phyloP scores from a whole-genome alignment of 768 basidiomycete genomes.

The Hypsizygus marmoreus region DNA sequence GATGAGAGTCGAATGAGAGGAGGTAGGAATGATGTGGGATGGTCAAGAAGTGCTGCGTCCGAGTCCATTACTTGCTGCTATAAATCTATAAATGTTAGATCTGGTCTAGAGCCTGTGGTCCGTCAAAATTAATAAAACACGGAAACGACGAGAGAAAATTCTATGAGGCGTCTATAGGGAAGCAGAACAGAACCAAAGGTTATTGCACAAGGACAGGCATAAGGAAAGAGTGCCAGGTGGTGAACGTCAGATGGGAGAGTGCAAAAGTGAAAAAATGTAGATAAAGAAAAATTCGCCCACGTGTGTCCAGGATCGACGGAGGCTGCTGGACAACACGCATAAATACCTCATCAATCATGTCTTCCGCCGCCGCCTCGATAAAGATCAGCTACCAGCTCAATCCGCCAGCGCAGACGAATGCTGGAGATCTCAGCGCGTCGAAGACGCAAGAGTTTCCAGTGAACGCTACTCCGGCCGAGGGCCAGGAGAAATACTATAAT shows the following conservation, averaged over 20 bases:
- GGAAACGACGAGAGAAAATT: conserved; percentile 3
- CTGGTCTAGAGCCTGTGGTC: conserved; percentile 8
- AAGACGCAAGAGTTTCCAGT: conserved; percentile 22
- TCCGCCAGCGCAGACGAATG: conserved; percentile 35
- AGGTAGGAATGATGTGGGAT: conserved; percentile 51
- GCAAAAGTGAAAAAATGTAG: conserved; percentile 8
- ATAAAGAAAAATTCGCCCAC: conserved; percentile 14
- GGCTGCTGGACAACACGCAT: conserved; percentile 17
- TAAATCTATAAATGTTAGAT: no score
- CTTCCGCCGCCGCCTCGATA: conserved; percentile 29
- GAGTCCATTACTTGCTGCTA: conserved; percentile 12
- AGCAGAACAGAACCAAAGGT: conserved; percentile 40
- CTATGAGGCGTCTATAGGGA: conserved; percentile 19
- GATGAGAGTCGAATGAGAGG: conserved; percentile 45
- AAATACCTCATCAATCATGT: conserved; percentile 22
- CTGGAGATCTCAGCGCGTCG: conserved; percentile 16
- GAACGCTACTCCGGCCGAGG: conserved; percentile 16
- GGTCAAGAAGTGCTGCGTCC: conserved; percentile 10
- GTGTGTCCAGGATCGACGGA: conserved; percentile 14
- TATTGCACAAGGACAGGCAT: conserved; percentile 59
- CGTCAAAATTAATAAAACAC: not conserved
- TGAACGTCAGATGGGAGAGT: not conserved
- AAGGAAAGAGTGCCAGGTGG: conserved; percentile 7
- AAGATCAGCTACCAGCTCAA: conserved; percentile 45
- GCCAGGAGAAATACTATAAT: conserved; percentile 48